Percentiles rank a stretch among this genome's conserved stretches.
Evolutionary conservation across 192 early-diverging fungal genomes (phyloP).

Genomic region (Coemansia sp.): DNA sequence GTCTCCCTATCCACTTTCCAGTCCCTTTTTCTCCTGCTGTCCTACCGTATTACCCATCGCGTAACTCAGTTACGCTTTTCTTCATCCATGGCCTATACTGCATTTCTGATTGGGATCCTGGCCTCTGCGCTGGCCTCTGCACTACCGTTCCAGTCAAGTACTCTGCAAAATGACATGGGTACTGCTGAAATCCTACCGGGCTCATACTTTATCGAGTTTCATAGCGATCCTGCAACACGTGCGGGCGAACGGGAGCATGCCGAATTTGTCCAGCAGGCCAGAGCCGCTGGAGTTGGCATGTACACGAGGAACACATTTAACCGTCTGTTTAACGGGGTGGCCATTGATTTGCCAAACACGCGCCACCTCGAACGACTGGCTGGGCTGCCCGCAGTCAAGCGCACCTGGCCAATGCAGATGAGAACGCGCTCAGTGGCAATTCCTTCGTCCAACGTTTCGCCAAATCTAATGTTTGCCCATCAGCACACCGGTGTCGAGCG

Average conservation of each 20-base stretch:
- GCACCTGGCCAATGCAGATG: constrained; percentile 54
- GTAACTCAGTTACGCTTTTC: neutral
- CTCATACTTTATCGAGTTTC: constrained; percentile 46
- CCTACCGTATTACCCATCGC: neutral
- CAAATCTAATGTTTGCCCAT: constrained; percentile 57
- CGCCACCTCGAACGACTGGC: constrained; percentile 34
- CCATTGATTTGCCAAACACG: constrained; percentile 41
- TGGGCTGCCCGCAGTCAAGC: constrained; percentile 31
- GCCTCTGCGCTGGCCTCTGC: constrained; percentile 14
- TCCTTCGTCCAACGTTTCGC: constrained; percentile 36
- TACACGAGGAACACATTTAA: constrained; percentile 39
- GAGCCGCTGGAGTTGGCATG: constrained; percentile 29
- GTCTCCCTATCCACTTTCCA: neutral
- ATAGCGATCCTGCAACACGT: constrained; percentile 41
- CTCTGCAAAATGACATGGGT: constrained; percentile 1
- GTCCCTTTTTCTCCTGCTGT: neutral
- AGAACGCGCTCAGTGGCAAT: constrained; percentile 38
- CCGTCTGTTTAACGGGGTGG: constrained; percentile 53
- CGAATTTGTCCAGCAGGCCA: constrained; percentile 22
- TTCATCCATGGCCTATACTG: constrained; percentile 9
- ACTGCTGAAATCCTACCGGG: constrained; percentile 29
- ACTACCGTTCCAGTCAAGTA: constrained; percentile 11
- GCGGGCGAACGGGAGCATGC: constrained; percentile 35
- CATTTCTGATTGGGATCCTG: constrained; percentile 8
- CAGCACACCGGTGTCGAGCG: constrained; percentile 59